These are phyloP conservation scores for Quercus wislizeni DNA, from an alignment of 306 rosid genomes.

Conservation along the genomic window DNA sequence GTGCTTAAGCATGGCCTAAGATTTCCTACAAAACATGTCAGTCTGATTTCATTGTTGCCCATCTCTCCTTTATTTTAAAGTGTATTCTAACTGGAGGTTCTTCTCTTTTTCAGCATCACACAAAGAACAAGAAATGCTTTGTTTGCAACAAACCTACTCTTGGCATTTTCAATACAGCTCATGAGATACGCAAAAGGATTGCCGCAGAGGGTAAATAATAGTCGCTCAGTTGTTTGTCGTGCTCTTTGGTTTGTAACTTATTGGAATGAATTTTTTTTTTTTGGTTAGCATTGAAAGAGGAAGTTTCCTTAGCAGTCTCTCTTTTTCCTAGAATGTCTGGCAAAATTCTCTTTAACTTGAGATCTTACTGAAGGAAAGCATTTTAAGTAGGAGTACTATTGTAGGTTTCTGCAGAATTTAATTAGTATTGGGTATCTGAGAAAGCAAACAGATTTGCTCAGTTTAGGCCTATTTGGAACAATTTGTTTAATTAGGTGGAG, in stretches of 20 bases:
- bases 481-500: not conserved
- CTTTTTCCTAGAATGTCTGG: not conserved
- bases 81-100: not conserved
- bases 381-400: not conserved
- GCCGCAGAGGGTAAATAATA: slow-evolving; percentile 47
- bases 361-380: not conserved
- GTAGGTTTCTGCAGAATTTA: not conserved
- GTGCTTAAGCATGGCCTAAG: not conserved
- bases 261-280: not conserved
- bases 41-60: not conserved
- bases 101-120: slow-evolving; percentile 56
- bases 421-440: not conserved
- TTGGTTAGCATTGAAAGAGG: not conserved
- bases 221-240: not conserved
- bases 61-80: not conserved
- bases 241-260: slow-evolving; percentile 7
- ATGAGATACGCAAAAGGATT: slow-evolving; percentile 44
- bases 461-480: not conserved
- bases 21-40: not conserved
- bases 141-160: slow-evolving; percentile 79
- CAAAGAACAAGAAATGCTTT: slow-evolving; percentile 81
- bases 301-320: too few relatives aligned
- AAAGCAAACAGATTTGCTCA: not conserved
- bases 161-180: slow-evolving; percentile 66
- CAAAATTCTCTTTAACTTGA: not conserved